A percentile compares a stretch with the other conserved stretches of the same genome.
Conservation (phyloP, 352 stramenopile species). For the Phytopythium ostracodes region DNA sequence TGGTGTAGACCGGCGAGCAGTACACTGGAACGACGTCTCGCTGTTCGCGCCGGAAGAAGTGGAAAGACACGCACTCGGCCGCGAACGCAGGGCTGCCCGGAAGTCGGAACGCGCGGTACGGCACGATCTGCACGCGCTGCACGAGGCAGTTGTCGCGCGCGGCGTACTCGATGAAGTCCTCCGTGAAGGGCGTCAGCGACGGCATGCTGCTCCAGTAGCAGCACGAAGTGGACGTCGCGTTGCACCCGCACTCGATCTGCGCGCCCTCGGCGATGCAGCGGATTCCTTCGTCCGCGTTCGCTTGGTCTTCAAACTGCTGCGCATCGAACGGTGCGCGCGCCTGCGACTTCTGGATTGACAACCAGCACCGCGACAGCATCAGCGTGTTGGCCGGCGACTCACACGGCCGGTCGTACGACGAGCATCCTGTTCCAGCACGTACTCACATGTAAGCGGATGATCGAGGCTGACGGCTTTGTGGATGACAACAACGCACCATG, state of each 20-base stretch:
- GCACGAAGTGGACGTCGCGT: conserved; percentile 22
- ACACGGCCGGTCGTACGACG: conserved; percentile 48
- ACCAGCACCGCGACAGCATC: conserved; percentile 62
- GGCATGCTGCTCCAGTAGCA: conserved; percentile 88
- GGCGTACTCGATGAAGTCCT: conserved; percentile 75
- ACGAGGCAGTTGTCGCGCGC: conserved; percentile 54
- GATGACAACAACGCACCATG: conserved; percentile 7
- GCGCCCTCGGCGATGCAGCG: conserved; percentile 4
- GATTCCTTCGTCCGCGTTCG: neutral
- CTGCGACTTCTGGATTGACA: conserved; percentile 41
- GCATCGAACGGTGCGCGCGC: conserved; percentile 11
- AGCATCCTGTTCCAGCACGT: conserved; percentile 24
- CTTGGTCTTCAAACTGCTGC: neutral
- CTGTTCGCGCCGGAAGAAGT: conserved; percentile 45
- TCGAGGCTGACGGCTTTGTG: neutral
- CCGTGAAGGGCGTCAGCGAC: conserved; percentile 49
- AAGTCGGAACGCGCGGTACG: conserved; percentile 81
- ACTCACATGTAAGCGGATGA: neutral
- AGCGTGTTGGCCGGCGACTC: conserved; percentile 63
- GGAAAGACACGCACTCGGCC: conserved; percentile 59
- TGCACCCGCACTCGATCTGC: conserved; percentile 45
- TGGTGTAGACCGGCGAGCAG: conserved; percentile 38
- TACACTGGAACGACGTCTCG: conserved; percentile 38
- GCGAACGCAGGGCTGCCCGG: conserved; percentile 72
- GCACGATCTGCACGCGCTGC: conserved; percentile 58